A percentile compares a stretch with the other conserved stretches of the same genome.
These are phyloP conservation scores for Picea sitchensis DNA, from an alignment of 75 land plant genomes.

Conservation along the genomic window DNA sequence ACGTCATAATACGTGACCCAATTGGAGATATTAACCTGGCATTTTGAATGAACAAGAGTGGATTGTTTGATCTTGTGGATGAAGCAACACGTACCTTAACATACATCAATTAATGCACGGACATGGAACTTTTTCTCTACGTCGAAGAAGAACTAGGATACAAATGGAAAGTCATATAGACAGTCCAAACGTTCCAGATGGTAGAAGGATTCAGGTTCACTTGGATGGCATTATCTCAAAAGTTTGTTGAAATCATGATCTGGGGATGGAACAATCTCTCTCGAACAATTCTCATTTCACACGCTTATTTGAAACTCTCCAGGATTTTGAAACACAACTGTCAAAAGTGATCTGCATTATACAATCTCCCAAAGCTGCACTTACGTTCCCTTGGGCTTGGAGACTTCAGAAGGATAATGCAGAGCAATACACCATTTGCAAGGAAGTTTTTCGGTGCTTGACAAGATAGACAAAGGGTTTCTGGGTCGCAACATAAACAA, in stretches of 20 bases:
- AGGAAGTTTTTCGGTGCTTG: conserved; percentile 45
- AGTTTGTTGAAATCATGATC: conserved; percentile 48
- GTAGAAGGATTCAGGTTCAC: conserved; percentile 27
- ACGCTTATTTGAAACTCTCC: conserved; percentile 36
- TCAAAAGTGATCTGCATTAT: conserved; percentile 88
- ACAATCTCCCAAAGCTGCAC: conserved; percentile 90
- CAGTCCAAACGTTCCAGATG: no score
- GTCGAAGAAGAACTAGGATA: no score
- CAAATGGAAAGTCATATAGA: no score
- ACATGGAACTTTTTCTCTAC: no score
- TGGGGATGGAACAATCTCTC: conserved; percentile 76
- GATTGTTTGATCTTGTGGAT: no score
- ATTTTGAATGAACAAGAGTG: no score
- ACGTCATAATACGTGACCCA: no score
- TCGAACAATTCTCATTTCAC: conserved; percentile 54
- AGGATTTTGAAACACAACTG: conserved; percentile 68
- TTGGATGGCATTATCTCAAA: conserved; percentile 61
- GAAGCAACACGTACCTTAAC: no score
- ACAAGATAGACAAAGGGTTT: conserved; percentile 34
- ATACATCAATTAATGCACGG: no score
- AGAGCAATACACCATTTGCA: conserved; percentile 54
- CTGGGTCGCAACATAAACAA: conserved; percentile 27
- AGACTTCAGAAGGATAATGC: conserved; percentile 51
- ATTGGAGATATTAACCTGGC: no score
- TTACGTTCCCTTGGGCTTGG: conserved; percentile 58